Evolutionary conservation across 2,329 filamentous ascomycete genomes (phyloP), one percentile per base, ranked within the genome.

Genomic region (Fusarium tupiense): DNA sequence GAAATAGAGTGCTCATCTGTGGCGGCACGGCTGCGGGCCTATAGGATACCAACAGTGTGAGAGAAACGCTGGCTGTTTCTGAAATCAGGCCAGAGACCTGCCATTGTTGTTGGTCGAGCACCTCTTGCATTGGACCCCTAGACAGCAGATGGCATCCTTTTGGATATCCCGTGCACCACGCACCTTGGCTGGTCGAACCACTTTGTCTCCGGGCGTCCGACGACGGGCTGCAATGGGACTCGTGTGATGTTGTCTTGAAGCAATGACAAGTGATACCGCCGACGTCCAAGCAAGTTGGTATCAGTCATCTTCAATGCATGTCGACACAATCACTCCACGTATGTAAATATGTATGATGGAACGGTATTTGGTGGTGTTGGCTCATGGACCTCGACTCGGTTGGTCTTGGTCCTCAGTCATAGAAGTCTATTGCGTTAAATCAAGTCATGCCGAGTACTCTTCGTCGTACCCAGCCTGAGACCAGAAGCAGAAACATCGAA

Each of bases 321-420:
- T 58, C 47, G 43, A 71, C 46, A 61, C 43, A 70, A 50, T 74
- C 71, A 75, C 71, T 26, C 37, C 33, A 33, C 24, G 59, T 49
- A 64, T 44, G 58, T 63, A 52, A 24, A 24, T 35, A 58, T 53
- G 58, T 61, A 60, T 47, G 50, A 69, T 31, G 53, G 50, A 53
- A 62, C 50, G 37, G 46, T 54, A 53, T 41, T 64, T 76, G 58
- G 58, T 73, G 64, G 70, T 76, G 75, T 67, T 77, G 76, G 76
- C 68, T 77, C 70, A 61, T 74, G 68, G 62, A 76, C 67, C 68
- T 71, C 33, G 76, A 78, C 76, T 74, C 76, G 70, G 56, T 40
- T 78, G 76, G 76, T 71, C 76, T 74, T 47, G 61, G 66, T 67
- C 76, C 72, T 67, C 70, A 74, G 69, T 78, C 72, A 76, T 77